Base-by-base conservation (phyloP, 108 stramenopile genomes). In the Aurantiochytrium sp. region DNA sequence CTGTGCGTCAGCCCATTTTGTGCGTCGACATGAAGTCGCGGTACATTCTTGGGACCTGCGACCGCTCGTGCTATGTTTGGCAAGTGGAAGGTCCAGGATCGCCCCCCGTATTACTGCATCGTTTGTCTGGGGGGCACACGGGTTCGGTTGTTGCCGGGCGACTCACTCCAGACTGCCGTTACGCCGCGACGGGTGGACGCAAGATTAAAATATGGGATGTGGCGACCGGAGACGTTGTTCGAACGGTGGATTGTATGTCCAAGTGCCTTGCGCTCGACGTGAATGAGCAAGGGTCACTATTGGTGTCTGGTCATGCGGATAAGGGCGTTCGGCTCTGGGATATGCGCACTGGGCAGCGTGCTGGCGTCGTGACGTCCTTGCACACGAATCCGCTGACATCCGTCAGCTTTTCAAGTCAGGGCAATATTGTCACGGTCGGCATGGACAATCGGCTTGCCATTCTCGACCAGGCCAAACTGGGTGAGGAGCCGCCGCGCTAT, bases 191-290 rank as follows among this genome's bases (percentile, higher is more conserved):
- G 12, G 76, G 76, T 28, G 76, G 76, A 6, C 19, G 76, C 19
- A 83, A 83, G 51, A 53, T 83, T 18, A 83, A 83, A 4, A 83
- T 83, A 14, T 83, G 76, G 76, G 76, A 83, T 23, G 51, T 83
- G 12, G 12, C 49, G 0, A 21, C 76, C 6, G 76, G 76, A 6
- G 49, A 83, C 76, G 45, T 47, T 1, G 49, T 83, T 6, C 76
- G 76, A 16, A 83, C 76, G n/a, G 28, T 83, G 18, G 76, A 83
- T 12, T 53, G 76, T 4, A 53, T 83, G 49, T 83, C 76, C 12
- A 83, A 83, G 49, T 83, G 76, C 51, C 76, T 83, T 83, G 45
- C 76, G 25, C 76, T 83, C 3, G 76, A 83, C n/a, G 76, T 83
- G 16, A 83, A 83, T 23, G 76, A 83, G 25, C 76, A 83, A 12